Percentiles rank a stretch among this genome's conserved stretches.
These are phyloP conservation scores for Inga oerstediana DNA, from an alignment of 306 rosid genomes.

Conservation along the genomic window DNA sequence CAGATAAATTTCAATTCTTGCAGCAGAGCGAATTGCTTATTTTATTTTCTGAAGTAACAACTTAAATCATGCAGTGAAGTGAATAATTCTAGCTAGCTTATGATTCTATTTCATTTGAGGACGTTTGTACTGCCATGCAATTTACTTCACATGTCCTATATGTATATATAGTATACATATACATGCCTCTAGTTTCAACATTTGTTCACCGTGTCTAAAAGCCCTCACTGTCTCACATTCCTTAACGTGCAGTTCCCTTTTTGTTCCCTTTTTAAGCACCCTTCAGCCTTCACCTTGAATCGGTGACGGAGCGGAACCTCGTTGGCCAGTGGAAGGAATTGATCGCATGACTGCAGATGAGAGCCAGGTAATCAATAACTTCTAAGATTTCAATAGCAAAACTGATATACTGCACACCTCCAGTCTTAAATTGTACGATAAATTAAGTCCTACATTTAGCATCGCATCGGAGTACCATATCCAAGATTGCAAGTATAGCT, in stretches of 20 bases:
- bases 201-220: too few species aligned
- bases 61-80: too few species aligned
- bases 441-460: too few species aligned
- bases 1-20: not conserved
- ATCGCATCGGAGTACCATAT: not conserved
- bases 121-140: too few species aligned
- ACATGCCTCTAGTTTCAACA: too few species aligned
- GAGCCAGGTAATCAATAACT: not conserved
- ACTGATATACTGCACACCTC: too few species aligned
- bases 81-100: too few species aligned
- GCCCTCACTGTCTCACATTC: too few species aligned
- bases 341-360: not conserved
- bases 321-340: not conserved
- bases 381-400: not conserved
- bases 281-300: not conserved
- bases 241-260: not conserved
- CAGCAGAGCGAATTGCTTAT: not conserved
- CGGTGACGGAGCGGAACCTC: not conserved
- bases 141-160: too few species aligned
- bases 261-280: not conserved
- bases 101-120: too few species aligned
- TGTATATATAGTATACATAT: too few species aligned
- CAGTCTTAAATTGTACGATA: too few species aligned
- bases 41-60: not conserved
- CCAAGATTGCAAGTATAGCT: not conserved